A percentile compares a stretch with the other conserved stretches of the same genome.
Conservation (phyloP, 2,329 filamentous ascomycete species). For the Nigrospora osmanthi region DNA sequence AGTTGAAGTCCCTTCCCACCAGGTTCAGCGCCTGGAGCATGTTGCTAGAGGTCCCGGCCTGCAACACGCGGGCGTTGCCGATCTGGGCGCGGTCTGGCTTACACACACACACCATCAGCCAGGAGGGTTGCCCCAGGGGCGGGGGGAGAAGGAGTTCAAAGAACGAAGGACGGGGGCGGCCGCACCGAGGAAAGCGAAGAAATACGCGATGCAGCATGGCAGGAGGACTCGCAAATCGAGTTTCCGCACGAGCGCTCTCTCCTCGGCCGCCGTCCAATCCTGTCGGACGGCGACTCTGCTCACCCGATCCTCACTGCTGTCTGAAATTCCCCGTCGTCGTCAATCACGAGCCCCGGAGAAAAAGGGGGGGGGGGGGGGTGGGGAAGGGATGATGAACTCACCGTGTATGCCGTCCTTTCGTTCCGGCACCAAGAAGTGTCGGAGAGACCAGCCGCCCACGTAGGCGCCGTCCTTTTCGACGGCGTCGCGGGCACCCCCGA, state of each 20-base stretch:
- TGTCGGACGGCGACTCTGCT: background rate
- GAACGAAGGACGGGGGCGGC: background rate
- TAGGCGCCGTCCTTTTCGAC: background rate
- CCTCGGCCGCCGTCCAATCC: background rate
- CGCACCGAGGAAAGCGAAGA: background rate
- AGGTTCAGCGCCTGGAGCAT: background rate
- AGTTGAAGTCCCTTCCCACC: background rate
- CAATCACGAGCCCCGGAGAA: too few relatives aligned
- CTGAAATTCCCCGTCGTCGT: background rate
- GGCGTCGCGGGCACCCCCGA: too few relatives aligned
- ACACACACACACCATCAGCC: too few relatives aligned
- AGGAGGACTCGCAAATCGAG: constrained; percentile 1
- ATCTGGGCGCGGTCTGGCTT: background rate
- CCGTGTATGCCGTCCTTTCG: background rate
- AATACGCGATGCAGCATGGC: background rate
- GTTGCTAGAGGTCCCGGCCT: background rate
- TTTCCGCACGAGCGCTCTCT: background rate
- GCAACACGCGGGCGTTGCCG: background rate
- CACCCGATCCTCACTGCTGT: background rate
- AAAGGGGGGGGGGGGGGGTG: too few relatives aligned
- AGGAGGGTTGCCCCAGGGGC: too few relatives aligned
- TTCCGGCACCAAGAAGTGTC: background rate
- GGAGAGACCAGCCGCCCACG: background rate
- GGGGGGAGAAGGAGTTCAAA: too few relatives aligned
- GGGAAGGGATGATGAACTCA: background rate